A percentile compares a stretch with the other conserved stretches of the same genome.
Conservation (phyloP, 2,329 filamentous ascomycete species). For the Neopestalotiopsis sp. region DNA sequence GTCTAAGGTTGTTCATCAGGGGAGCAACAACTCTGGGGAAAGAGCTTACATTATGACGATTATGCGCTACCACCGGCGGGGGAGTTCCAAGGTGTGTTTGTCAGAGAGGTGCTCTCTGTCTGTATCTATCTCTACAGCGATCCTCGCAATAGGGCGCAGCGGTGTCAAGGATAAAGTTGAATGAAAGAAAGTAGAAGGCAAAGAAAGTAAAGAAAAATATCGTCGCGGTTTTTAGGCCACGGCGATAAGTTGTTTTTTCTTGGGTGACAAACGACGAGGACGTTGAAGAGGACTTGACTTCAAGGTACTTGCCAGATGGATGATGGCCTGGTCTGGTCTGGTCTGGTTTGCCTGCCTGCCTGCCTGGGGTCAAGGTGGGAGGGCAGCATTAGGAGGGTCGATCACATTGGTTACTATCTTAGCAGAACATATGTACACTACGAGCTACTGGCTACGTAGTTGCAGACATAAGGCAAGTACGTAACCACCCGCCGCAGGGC, state of each 20-base stretch:
- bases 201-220: neutral
- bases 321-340: too few species aligned
- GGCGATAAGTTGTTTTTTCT: neutral
- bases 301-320: too few species aligned
- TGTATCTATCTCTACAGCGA: neutral
- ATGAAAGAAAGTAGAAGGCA: neutral
- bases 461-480: neutral
- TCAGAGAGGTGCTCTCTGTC: neutral
- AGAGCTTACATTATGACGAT: slow-evolving; percentile 9
- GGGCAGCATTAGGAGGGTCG: neutral
- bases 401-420: neutral
- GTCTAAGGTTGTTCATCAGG: neutral
- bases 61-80: neutral
- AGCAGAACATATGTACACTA: neutral
- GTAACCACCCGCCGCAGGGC: slow-evolving; percentile 3
- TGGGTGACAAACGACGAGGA: neutral
- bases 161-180: neutral
- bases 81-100: neutral
- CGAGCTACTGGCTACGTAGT: too few species aligned
- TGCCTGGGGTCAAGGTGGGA: too few species aligned
- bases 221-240: neutral
- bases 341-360: too few species aligned
- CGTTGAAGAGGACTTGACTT: neutral
- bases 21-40: neutral
- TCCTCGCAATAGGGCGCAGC: neutral